phyloP scores from a whole-genome alignment of 352 stramenopile genomes.

The Lagenidium giganteum region DNA sequence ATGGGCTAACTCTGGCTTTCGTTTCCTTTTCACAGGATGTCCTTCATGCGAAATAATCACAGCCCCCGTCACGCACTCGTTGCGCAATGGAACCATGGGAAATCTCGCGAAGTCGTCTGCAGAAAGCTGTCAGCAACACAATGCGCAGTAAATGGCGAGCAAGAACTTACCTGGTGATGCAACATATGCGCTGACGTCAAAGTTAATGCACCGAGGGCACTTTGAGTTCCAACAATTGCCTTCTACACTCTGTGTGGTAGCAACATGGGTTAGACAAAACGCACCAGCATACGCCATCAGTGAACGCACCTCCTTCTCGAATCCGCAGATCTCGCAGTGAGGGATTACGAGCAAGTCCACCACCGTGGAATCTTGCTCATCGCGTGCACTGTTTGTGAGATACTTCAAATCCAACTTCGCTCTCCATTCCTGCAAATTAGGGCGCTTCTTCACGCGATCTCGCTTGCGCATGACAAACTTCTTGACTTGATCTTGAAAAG shows the following conservation, averaged over 20 bases:
- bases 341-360: slow-evolving; percentile 68
- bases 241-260: no score
- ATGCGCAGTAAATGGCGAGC: no score
- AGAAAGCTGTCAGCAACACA: no score
- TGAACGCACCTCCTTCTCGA: slow-evolving; percentile 81
- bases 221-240: slow-evolving; percentile 72
- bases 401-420: slow-evolving; percentile 62
- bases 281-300: no score
- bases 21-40: no score
- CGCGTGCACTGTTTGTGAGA: slow-evolving; percentile 42
- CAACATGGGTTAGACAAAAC: no score
- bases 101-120: slow-evolving; percentile 47
- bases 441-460: slow-evolving; percentile 80
- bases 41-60: no score
- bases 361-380: slow-evolving; percentile 48
- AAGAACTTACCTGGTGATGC: slow-evolving; percentile 19
- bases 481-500: slow-evolving; percentile 84
- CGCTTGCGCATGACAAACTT: slow-evolving; percentile 75
- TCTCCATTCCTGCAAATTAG: slow-evolving; percentile 79
- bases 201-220: slow-evolving; percentile 65
- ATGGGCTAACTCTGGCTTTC: no score
- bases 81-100: slow-evolving; percentile 42
- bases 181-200: slow-evolving; percentile 55
- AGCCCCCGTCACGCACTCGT: slow-evolving; percentile 53
- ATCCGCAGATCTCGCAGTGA: slow-evolving; percentile 72